Evolutionary conservation across 352 stramenopile genomes (phyloP).

Genomic region (Pythium aristosporum): DNA sequence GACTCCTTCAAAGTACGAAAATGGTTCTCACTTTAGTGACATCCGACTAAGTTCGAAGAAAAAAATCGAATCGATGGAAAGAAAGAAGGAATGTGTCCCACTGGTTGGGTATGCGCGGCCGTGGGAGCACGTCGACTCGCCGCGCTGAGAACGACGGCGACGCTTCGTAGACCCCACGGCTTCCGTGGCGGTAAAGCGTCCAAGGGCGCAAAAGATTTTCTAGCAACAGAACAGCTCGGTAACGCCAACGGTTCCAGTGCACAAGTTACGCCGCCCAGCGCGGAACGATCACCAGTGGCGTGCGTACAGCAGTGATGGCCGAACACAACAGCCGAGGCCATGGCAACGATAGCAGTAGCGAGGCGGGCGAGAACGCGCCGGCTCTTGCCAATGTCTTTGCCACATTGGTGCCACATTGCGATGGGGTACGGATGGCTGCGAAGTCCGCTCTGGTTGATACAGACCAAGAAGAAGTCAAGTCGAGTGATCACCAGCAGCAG

Average conservation of each 20-base stretch:
- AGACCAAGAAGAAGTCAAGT: neutral
- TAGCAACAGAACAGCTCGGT: neutral
- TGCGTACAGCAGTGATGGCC: neutral
- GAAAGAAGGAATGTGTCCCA: conserved; percentile 3
- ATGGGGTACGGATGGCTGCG: neutral
- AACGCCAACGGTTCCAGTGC: conserved; percentile 31
- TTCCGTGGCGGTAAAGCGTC: neutral
- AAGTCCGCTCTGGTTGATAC: neutral
- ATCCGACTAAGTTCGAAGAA: conserved; percentile 14
- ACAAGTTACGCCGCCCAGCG: conserved; percentile 23
- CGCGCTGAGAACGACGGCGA: neutral
- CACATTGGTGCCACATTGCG: neutral
- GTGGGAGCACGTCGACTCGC: conserved; percentile 5
- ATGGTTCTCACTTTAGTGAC: neutral
- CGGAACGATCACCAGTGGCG: conserved; percentile 12
- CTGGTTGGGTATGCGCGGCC: neutral
- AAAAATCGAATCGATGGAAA: conserved; percentile 8
- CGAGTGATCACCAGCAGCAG: conserved; percentile 1
- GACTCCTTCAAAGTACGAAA: conserved; percentile 18
- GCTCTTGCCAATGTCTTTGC: conserved; percentile 12
- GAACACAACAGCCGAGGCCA: conserved; percentile 1
- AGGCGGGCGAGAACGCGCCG: conserved; percentile 19
- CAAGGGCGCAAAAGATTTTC: conserved; percentile 1
- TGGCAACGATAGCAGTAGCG: neutral
- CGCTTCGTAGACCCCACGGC: conserved; percentile 3